Conservation (phyloP, 371 early-diverging fungal genomes). For the Mycotypha africana region DNA sequence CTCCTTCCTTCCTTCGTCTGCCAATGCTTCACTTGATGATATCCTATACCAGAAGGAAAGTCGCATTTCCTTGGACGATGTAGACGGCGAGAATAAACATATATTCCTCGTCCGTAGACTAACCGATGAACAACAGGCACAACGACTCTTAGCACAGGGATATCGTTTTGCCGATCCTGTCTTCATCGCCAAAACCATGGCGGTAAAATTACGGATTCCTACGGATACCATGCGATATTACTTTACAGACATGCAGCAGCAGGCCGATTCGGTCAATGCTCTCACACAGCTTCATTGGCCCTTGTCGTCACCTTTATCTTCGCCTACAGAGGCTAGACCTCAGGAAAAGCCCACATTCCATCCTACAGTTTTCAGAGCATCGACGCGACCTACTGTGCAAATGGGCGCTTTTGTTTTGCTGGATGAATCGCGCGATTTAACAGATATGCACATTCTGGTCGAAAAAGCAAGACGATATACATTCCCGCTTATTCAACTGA, state of each 20-base stretch:
- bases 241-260: conserved; percentile 29
- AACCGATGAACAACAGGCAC: conserved; percentile 13
- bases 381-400: conserved; percentile 14
- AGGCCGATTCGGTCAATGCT: conserved; percentile 14
- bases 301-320: conserved; percentile 1
- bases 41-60: not conserved
- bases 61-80: conserved; percentile 12
- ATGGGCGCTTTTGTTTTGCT: conserved; percentile 33
- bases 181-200: conserved; percentile 42
- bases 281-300: conserved; percentile 6
- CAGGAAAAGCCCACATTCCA: not conserved
- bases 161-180: conserved; percentile 39
- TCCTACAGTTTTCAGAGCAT: conserved; percentile 9
- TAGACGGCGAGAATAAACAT: conserved; percentile 21
- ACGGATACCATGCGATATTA: conserved; percentile 29
- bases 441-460: conserved; percentile 20
- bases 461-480: conserved; percentile 26
- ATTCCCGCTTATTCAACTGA: conserved; percentile 29
- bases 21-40: not conserved
- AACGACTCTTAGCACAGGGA: conserved; percentile 26
- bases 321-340: too few relatives aligned
- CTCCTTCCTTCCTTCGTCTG: not conserved
- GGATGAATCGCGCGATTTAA: conserved; percentile 16
- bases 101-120: conserved; percentile 29
- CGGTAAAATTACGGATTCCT: conserved; percentile 27